Conservation (phyloP, 2,329 filamentous ascomycete genomes). For the Claviceps maximensis region DNA sequence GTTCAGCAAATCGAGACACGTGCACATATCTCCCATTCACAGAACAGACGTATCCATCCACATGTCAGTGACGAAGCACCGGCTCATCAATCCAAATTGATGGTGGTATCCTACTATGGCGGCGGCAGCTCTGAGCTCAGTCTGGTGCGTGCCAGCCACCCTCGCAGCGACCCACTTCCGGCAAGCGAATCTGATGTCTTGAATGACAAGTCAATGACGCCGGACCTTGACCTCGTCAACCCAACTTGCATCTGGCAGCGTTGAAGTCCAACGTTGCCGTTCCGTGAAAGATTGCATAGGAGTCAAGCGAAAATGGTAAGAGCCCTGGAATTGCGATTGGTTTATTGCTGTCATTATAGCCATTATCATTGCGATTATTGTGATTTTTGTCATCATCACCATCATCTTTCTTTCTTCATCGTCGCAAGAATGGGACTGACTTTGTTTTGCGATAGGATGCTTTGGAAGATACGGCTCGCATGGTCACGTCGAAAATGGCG, state of each 20-base stretch:
- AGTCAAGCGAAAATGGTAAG: constrained; percentile 1
- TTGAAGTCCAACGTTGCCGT: background rate
- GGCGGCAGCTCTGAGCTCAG: background rate
- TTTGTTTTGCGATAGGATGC: constrained; percentile 18
- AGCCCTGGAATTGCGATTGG: background rate
- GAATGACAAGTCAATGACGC: constrained; percentile 2
- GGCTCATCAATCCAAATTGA: background rate
- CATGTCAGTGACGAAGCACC: too few relatives aligned
- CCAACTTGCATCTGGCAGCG: background rate
- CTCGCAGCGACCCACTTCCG: background rate
- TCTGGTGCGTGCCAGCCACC: too few relatives aligned
- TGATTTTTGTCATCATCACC: too few relatives aligned
- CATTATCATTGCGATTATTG: too few relatives aligned
- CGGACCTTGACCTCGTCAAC: background rate
- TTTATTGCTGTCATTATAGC: too few relatives aligned
- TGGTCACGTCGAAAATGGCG: constrained; percentile 36
- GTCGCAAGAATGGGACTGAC: background rate
- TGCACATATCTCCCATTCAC: too few relatives aligned
- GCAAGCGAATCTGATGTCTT: background rate
- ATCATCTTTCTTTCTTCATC: too few relatives aligned
- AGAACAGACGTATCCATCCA: too few relatives aligned
- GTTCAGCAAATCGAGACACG: too few relatives aligned
- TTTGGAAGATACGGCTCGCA: constrained; percentile 22
- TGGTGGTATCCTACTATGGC: too few relatives aligned
- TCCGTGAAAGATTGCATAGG: background rate